These are phyloP conservation scores for Claviceps paspali DNA, from an alignment of 2,329 filamentous ascomycete species.

Conservation along the genomic window DNA sequence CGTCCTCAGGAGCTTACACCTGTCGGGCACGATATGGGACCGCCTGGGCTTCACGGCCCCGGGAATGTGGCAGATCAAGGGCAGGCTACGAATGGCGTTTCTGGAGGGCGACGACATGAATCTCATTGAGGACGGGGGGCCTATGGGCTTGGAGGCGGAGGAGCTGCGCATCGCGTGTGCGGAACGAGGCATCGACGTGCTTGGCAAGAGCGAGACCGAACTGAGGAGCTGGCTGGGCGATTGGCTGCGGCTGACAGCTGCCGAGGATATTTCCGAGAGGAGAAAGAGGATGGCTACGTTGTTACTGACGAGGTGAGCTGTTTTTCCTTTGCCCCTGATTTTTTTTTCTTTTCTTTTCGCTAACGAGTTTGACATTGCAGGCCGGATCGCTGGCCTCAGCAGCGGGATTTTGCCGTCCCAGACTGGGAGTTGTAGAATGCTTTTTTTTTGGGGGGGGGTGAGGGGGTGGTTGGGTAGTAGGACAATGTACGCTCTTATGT, in stretches of 20 bases:
- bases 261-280: slow-evolving; percentile 21
- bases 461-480: no score
- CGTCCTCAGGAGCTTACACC: slow-evolving; percentile 26
- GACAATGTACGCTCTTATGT: no score
- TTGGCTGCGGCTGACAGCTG: slow-evolving; percentile 33
- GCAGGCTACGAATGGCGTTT: slow-evolving; percentile 42
- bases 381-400: slow-evolving; percentile 24
- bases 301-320: slow-evolving; percentile 25
- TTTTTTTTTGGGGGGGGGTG: no score
- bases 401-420: slow-evolving; percentile 25
- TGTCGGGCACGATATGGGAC: slow-evolving; percentile 36
- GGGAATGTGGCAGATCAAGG: slow-evolving; percentile 35
- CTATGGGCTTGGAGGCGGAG: slow-evolving; percentile 35
- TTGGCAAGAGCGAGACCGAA: slow-evolving; percentile 41
- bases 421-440: slow-evolving; percentile 22
- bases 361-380: slow-evolving; percentile 12
- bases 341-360: background rate
- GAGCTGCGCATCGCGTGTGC: slow-evolving; percentile 58
- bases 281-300: slow-evolving; percentile 24
- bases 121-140: slow-evolving; percentile 47
- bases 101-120: slow-evolving; percentile 57
- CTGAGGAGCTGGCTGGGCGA: slow-evolving; percentile 30
- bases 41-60: slow-evolving; percentile 31
- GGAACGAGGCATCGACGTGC: slow-evolving; percentile 48
- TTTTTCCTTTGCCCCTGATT: background rate